A percentile compares a stretch with the other conserved stretches of the same genome.
Conservation (phyloP, 768 basidiomycete genomes). For the Strobilomyces echinocephalus region DNA sequence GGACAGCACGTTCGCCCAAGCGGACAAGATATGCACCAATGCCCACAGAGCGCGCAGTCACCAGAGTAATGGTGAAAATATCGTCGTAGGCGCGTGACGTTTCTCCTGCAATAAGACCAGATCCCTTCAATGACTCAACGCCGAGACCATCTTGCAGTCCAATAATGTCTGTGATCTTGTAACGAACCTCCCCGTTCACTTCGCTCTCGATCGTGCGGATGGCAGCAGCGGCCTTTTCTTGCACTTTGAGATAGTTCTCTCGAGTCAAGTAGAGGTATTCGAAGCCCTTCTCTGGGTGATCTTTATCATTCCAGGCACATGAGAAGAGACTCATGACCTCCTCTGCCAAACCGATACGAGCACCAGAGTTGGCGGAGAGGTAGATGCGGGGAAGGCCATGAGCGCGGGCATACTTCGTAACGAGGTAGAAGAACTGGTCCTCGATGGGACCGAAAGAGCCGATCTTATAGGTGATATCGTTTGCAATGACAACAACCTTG, state of each 20-base stretch:
- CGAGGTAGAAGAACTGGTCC: constrained; percentile 95
- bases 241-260: constrained; percentile 83
- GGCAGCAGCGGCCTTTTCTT: constrained; percentile 75
- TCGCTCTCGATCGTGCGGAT: constrained; percentile 82
- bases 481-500: constrained; percentile 84
- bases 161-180: constrained; percentile 95
- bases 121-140: constrained; percentile 93
- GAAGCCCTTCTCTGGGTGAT: constrained; percentile 89
- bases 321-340: constrained; percentile 86
- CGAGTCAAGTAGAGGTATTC: constrained; percentile 94
- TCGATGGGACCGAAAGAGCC: constrained; percentile 96
- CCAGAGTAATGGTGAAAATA: constrained; percentile 98
- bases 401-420: constrained; percentile 87
- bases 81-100: constrained; percentile 98
- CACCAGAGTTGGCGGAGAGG: constrained; percentile 98
- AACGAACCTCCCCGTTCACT: constrained; percentile 79
- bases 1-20: constrained; percentile 94
- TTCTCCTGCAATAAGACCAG: constrained; percentile 97
- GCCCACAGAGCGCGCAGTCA: constrained; percentile 97
- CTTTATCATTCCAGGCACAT: constrained; percentile 81
- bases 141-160: constrained; percentile 97
- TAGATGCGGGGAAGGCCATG: constrained; percentile 92
- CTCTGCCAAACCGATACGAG: constrained; percentile 92
- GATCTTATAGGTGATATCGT: constrained; percentile 98
- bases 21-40: constrained; percentile 99